A percentile compares a stretch with the other conserved stretches of the same genome.
Evolutionary conservation across 2,329 filamentous ascomycete species (phyloP).

Genomic region (Ophiostoma pallidulum): DNA sequence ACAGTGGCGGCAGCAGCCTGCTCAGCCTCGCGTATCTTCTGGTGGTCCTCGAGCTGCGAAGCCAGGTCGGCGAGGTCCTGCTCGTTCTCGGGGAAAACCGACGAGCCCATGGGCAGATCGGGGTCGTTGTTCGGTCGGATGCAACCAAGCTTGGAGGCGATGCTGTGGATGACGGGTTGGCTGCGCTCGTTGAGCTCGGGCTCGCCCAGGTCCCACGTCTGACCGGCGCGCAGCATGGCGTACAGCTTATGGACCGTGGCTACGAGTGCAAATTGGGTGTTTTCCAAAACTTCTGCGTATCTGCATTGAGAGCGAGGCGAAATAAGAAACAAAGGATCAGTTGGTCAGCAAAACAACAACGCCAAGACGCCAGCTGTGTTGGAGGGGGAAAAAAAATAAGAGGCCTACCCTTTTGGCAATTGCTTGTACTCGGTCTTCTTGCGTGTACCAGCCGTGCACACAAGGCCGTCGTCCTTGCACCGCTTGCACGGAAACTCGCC

Average conservation of each 20-base stretch:
- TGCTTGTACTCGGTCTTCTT: slow-evolving; percentile 64
- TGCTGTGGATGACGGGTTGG: slow-evolving; percentile 56
- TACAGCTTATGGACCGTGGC: slow-evolving; percentile 58
- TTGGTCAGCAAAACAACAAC: slow-evolving; percentile 1
- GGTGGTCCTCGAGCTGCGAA: slow-evolving; percentile 42
- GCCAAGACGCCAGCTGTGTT: neutral
- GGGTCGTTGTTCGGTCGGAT: slow-evolving; percentile 53
- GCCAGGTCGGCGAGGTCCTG: slow-evolving; percentile 48
- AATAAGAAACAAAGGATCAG: neutral
- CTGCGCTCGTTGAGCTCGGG: slow-evolving; percentile 54
- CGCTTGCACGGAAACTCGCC: slow-evolving; percentile 58
- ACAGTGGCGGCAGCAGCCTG: slow-evolving; percentile 12
- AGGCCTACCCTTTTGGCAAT: slow-evolving; percentile 47
- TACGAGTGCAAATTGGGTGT: slow-evolving; percentile 55
- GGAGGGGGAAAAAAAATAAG: neutral
- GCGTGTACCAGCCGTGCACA: slow-evolving; percentile 53
- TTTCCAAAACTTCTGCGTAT: slow-evolving; percentile 56
- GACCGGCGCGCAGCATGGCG: slow-evolving; percentile 49
- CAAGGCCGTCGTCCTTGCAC: slow-evolving; percentile 55
- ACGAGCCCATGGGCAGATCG: slow-evolving; percentile 43
- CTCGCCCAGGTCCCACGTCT: slow-evolving; percentile 53
- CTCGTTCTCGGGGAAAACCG: slow-evolving; percentile 53
- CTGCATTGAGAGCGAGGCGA: slow-evolving; percentile 28
- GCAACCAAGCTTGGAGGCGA: slow-evolving; percentile 54
- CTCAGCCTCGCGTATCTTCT: slow-evolving; percentile 31